phyloP scores from a whole-genome alignment of 2,329 filamentous ascomycete species.

The Knoxdaviesia capensis region DNA sequence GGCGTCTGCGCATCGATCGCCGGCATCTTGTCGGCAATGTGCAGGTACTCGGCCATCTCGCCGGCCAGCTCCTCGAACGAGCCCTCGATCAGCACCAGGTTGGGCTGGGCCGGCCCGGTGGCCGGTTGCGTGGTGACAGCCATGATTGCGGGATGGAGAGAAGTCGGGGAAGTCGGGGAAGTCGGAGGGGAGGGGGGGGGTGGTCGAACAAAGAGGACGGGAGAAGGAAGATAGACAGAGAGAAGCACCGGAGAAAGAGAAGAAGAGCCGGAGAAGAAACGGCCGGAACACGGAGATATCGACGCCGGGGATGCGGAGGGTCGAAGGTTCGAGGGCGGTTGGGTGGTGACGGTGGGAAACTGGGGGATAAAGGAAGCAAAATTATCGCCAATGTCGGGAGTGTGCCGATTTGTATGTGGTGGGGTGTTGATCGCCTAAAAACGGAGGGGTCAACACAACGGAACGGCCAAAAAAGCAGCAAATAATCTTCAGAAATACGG shows the following conservation, averaged over 20 bases:
- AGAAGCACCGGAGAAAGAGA: neutral
- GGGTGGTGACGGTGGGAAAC: too few species aligned
- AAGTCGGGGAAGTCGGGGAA: conserved; percentile 2
- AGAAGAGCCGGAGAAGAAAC: neutral
- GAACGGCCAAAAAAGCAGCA: too few species aligned
- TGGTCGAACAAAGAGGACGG: neutral
- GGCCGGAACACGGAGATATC: neutral
- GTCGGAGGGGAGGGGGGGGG: conserved; percentile 3
- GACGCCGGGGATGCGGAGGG: neutral
- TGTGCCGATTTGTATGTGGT: too few species aligned
- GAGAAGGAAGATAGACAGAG: neutral
- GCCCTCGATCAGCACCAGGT: conserved; percentile 68
- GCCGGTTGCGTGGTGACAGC: conserved; percentile 16
- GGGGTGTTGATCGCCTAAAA: too few species aligned
- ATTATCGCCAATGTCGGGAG: too few species aligned
- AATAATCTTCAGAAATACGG: too few species aligned
- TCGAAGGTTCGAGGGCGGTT: conserved; percentile 1
- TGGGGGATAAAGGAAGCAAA: too few species aligned
- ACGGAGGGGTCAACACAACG: too few species aligned
- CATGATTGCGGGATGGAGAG: conserved; percentile 8
- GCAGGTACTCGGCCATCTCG: conserved; percentile 89
- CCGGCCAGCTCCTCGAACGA: conserved; percentile 79
- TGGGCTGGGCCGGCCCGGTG: conserved; percentile 21
- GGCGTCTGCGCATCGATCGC: conserved; percentile 52
- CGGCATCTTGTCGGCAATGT: conserved; percentile 59